Conservation (phyloP, 2,329 filamentous ascomycete genomes). For the Xylariaceae sp. region DNA sequence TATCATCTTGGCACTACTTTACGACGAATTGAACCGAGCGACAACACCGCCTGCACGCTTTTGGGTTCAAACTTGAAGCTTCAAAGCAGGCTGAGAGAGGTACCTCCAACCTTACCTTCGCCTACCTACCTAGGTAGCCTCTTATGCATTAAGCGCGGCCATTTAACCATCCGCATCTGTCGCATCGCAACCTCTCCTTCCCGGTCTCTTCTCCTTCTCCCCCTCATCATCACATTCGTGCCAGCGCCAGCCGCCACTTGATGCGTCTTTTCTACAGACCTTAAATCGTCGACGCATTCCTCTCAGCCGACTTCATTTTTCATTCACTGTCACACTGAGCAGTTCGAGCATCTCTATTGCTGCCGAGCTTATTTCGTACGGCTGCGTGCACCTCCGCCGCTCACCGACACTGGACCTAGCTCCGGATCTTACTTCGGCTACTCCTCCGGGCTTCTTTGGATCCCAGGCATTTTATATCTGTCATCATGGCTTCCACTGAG, state of each 20-base stretch:
- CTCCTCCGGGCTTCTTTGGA: conserved; percentile 16
- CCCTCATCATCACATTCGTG: neutral
- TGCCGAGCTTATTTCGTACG: too few species aligned
- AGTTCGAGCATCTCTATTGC: too few species aligned
- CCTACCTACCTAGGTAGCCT: neutral
- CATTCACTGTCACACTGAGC: neutral
- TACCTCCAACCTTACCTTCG: conserved; percentile 17
- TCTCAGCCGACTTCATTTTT: neutral
- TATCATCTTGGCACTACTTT: neutral
- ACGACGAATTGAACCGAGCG: neutral
- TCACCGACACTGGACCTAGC: conserved; percentile 16
- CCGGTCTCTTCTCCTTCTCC: conserved; percentile 18
- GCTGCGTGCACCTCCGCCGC: conserved; percentile 1
- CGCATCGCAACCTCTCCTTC: conserved; percentile 24
- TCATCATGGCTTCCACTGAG: conserved; percentile 51
- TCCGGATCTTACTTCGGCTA: neutral
- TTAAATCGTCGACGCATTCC: conserved; percentile 3
- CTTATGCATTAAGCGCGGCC: conserved; percentile 22
- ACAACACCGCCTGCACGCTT: neutral
- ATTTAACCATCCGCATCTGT: conserved; percentile 30
- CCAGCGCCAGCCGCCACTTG: neutral
- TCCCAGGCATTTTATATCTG: conserved; percentile 14
- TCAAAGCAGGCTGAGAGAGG: conserved; percentile 25
- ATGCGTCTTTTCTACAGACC: conserved; percentile 5
- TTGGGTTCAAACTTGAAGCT: conserved; percentile 8